phyloP scores from a whole-genome alignment of 768 basidiomycete genomes.

The Suillus decipiens region DNA sequence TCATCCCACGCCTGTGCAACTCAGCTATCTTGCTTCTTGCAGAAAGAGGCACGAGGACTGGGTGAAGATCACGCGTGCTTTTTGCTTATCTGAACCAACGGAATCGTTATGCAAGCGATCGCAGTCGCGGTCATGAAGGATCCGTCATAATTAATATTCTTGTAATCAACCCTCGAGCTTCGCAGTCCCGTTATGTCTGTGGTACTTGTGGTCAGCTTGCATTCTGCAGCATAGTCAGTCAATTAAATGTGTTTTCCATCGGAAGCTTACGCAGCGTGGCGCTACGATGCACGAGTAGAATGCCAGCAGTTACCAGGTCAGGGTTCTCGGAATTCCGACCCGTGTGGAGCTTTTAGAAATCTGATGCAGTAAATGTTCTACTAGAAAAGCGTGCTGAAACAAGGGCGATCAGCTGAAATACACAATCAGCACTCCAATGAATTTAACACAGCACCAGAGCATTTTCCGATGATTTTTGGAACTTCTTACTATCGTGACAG shows the following conservation, averaged over 20 bases:
- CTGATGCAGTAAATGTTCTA: no score
- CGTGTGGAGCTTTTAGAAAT: no score
- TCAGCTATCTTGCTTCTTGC: conserved; percentile 28
- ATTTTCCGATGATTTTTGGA: no score
- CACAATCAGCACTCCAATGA: no score
- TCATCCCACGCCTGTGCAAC: conserved; percentile 48
- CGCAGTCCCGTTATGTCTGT: background rate
- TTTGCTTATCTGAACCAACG: conserved; percentile 17
- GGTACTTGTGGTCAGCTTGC: background rate
- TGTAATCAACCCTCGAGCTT: background rate
- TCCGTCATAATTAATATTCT: background rate
- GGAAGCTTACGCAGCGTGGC: background rate
- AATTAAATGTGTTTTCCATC: background rate
- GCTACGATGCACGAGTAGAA: background rate
- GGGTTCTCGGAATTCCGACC: no score
- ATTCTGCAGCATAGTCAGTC: background rate
- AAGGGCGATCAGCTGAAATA: no score
- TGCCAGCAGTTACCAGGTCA: no score
- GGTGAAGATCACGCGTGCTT: conserved; percentile 17
- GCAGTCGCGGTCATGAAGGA: background rate
- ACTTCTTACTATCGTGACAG: no score
- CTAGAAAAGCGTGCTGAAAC: no score
- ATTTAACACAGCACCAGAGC: no score
- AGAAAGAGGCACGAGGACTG: conserved; percentile 22
- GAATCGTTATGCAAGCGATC: conserved; percentile 4